Conservation (phyloP, 2,329 filamentous ascomycete species). For the Neonectria ditissima region DNA sequence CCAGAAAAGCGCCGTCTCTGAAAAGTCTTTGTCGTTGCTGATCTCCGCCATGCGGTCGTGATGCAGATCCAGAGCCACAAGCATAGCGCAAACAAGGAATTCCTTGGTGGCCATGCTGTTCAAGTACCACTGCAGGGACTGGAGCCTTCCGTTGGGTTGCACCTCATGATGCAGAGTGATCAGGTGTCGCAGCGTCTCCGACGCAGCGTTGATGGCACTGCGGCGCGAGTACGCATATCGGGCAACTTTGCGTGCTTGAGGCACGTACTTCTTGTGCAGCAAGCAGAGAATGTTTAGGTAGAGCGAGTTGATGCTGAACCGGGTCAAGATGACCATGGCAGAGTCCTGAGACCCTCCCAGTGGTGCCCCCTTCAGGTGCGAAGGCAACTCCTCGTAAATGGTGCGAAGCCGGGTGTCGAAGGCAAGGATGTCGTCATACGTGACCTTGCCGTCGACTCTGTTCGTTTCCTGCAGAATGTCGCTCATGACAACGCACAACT, state of each 20-base stretch:
- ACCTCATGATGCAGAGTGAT: neutral
- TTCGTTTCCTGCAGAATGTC: slow-evolving; percentile 75
- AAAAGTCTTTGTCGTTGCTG: neutral
- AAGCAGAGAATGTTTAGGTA: slow-evolving; percentile 93
- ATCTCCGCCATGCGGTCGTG: neutral
- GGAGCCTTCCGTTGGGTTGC: neutral
- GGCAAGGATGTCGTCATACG: slow-evolving; percentile 74
- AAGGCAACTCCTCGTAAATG: slow-evolving; percentile 75
- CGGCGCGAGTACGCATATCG: slow-evolving; percentile 69
- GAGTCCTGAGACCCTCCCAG: slow-evolving; percentile 83
- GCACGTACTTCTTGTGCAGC: slow-evolving; percentile 87
- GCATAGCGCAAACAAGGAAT: neutral
- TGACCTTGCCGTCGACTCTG: slow-evolving; percentile 63
- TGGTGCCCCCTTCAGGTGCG: slow-evolving; percentile 80
- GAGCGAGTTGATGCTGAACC: slow-evolving; percentile 84
- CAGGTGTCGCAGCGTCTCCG: neutral
- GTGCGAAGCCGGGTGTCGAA: slow-evolving; percentile 71
- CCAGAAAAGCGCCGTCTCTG: slow-evolving; percentile 53
- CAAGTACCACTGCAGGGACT: neutral
- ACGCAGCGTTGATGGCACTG: neutral
- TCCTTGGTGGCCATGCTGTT: neutral
- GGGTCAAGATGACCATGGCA: slow-evolving; percentile 85
- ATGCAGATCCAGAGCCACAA: neutral
- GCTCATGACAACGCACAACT: slow-evolving; percentile 75
- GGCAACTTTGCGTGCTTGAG: slow-evolving; percentile 78